These are phyloP conservation scores for Cunninghamia lanceolata DNA, from an alignment of 75 land plant genomes.

Conservation along the genomic window DNA sequence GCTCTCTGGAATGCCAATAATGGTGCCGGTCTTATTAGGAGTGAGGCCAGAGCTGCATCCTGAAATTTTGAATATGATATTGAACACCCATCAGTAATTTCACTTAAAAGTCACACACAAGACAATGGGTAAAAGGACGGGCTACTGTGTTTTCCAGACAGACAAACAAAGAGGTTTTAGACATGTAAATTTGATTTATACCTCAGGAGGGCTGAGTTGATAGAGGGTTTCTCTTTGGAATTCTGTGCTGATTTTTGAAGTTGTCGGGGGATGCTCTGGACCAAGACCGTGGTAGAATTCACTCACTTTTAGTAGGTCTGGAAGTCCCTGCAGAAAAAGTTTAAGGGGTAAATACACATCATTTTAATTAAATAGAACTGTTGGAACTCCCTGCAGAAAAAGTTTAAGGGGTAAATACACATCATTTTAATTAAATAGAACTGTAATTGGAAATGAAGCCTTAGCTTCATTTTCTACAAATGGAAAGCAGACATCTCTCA, in stretches of 20 bases:
- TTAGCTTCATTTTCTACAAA: not conserved
- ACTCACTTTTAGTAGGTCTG: not conserved
- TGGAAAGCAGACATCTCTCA: not conserved
- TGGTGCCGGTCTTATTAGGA: slow-evolving; percentile 27
- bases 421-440: not conserved
- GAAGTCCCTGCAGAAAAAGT: not conserved
- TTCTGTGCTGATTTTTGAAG: not conserved
- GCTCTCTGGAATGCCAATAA: slow-evolving; percentile 10
- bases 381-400: too few relatives aligned
- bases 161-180: not conserved
- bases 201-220: slow-evolving; percentile 12
- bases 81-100: not conserved
- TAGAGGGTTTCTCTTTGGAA: not conserved
- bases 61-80: not conserved
- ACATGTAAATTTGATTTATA: not conserved
- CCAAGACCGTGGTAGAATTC: slow-evolving; percentile 6
- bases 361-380: not conserved
- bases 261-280: slow-evolving; percentile 9
- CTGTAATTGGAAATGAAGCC: not conserved
- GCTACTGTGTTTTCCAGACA: too few relatives aligned
- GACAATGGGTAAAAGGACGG: too few relatives aligned
- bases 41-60: slow-evolving; percentile 29
- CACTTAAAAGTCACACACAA: too few relatives aligned
- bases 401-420: not conserved
- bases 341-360: not conserved